Evolutionary conservation across 805 yeast genomes (phyloP), one percentile per base, ranked within the genome.

Genomic region (Yarrowia yakushimensis): DNA sequence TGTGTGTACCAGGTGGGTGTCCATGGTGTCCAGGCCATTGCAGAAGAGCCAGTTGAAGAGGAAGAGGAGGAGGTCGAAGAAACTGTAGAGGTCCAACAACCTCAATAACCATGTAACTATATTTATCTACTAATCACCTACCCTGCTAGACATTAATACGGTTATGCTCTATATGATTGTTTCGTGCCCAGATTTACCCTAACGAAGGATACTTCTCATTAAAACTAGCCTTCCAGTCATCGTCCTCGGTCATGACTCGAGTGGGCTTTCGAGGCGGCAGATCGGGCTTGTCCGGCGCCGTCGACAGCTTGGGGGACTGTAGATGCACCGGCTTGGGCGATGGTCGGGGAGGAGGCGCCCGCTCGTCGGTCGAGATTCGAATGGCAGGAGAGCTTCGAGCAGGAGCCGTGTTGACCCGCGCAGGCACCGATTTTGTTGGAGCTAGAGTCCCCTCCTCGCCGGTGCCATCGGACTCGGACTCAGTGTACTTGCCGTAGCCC

Each of bases 401-500:
- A 10, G 63, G 43, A 8, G 62, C 60, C 31, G 45, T 63, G 59
- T 28, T 37, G 39, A 36, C 43, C 27, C 46, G 30, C 20, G 39
- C 45, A 20, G 31, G 50, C 50, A 27, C 27, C 13, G 62, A 45
- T 15, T 45, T 45, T 15, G 52, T 20, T 11, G 52, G 52, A 4
- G 52, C 52, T 8, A 45, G 36, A 2, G 15, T 23, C 13, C 11
- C 39, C 37, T 59, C 65, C 27, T 39, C 66, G 2, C 61, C 64
- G 39, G 33, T 64, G 3, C 62, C 48, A 4, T 41, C 63, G 4
- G 55, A 48, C 39, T 60, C 61, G 17, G 31, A 65, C 54, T 80
- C 86, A 0, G 92, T 85, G 70, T 81, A 88, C 70, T 83, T 83
- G 8, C 97, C 97, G 72, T 91, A 90, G 0, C 97, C 97, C 5